Conservation (phyloP, 768 basidiomycete genomes). For the Phanerodontia chrysosporium region DNA sequence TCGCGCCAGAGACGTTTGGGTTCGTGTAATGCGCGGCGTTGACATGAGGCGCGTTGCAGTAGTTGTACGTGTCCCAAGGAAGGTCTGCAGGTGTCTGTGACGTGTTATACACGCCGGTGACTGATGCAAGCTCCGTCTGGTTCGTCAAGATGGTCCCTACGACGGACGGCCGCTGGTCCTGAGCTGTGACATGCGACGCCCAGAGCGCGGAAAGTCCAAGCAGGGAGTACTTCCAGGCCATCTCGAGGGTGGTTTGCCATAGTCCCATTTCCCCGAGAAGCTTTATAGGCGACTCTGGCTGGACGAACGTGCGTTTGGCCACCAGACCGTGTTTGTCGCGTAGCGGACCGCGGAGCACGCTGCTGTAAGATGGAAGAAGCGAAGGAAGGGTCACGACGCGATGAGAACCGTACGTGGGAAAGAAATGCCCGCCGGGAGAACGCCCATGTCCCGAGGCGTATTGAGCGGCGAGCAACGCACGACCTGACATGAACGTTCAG, state of each 20-base stretch:
- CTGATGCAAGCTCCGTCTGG: conserved; percentile 12
- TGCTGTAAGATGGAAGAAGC: background rate
- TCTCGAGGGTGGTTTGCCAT: background rate
- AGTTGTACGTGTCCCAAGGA: conserved; percentile 51
- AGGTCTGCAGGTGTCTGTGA: conserved; percentile 36
- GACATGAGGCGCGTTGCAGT: conserved; percentile 48
- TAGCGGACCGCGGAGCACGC: background rate
- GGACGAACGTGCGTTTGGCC: conserved; percentile 3
- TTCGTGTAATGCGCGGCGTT: conserved; percentile 33
- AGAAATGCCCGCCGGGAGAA: background rate
- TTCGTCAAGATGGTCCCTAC: background rate
- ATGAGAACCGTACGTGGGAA: background rate
- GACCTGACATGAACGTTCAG: background rate
- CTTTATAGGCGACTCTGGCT: background rate
- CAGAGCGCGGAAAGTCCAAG: background rate
- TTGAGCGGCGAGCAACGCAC: background rate
- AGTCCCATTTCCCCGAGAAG: background rate
- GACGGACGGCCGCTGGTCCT: background rate
- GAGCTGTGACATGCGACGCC: background rate
- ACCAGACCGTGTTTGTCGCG: background rate
- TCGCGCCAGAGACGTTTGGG: conserved; percentile 28
- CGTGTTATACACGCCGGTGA: conserved; percentile 39
- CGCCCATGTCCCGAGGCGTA: background rate
- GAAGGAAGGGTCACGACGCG: background rate
- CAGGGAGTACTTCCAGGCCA: background rate